A percentile compares a stretch with the other conserved stretches of the same genome.
Evolutionary conservation across 1,284 basidiomycete species (phyloP).

Genomic region (Sporisorium sorghi): DNA sequence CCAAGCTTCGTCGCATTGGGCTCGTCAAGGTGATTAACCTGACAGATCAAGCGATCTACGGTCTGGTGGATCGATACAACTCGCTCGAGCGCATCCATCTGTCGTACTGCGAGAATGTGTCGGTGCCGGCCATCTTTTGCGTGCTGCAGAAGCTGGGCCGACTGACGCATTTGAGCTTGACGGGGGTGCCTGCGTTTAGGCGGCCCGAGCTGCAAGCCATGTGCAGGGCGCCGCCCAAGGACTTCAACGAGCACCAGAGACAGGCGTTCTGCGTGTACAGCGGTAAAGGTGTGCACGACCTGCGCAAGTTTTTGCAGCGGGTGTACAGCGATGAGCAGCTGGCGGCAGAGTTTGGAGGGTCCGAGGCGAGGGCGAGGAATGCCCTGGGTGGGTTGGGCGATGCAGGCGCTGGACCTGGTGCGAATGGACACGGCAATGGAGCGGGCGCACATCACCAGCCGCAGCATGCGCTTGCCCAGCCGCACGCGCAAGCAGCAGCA

Average conservation of each 20-base stretch:
- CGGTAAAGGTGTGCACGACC: slow-evolving; percentile 85
- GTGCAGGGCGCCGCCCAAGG: slow-evolving; percentile 86
- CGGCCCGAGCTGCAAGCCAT: slow-evolving; percentile 87
- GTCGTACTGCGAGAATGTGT: slow-evolving; percentile 96
- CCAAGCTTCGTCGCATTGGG: slow-evolving; percentile 92
- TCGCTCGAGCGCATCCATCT: slow-evolving; percentile 91
- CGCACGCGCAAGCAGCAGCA: not conserved
- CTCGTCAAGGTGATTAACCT: slow-evolving; percentile 90
- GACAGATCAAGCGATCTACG: slow-evolving; percentile 91
- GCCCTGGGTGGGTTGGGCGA: slow-evolving; percentile 27
- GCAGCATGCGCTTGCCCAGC: not conserved
- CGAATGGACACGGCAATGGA: not conserved
- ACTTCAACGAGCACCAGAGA: slow-evolving; percentile 90
- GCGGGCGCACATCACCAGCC: not conserved
- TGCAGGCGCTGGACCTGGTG: not conserved
- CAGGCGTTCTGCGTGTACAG: slow-evolving; percentile 97
- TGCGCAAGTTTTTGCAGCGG: slow-evolving; percentile 75
- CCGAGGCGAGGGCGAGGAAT: slow-evolving; percentile 40
- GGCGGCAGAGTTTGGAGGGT: slow-evolving; percentile 48
- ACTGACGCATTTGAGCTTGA: slow-evolving; percentile 92
- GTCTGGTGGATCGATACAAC: slow-evolving; percentile 80
- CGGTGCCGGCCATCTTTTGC: slow-evolving; percentile 89
- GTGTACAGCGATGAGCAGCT: slow-evolving; percentile 55
- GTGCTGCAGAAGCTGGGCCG: slow-evolving; percentile 86
- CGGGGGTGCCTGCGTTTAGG: slow-evolving; percentile 92